phyloP scores from a whole-genome alignment of 2,329 filamentous ascomycete genomes.

The Ustilaginoidea virens region DNA sequence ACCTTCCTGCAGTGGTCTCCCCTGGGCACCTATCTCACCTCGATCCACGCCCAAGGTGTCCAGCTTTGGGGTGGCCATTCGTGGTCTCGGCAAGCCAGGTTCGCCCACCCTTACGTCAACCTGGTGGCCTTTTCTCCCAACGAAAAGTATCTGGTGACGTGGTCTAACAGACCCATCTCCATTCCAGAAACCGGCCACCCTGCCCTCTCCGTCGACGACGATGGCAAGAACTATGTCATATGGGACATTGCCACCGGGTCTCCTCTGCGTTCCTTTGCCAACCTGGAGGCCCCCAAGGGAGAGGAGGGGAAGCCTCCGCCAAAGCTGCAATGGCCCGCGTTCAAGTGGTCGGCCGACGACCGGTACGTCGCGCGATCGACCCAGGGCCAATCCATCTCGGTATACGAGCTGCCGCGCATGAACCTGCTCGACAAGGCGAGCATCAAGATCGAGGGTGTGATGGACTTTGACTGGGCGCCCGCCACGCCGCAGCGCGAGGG shows the following conservation, averaged over 20 bases:
- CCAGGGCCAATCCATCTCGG: slow-evolving; percentile 74
- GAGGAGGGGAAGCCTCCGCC: slow-evolving; percentile 50
- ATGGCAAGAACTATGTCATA: slow-evolving; percentile 98
- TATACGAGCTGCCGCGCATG: slow-evolving; percentile 84
- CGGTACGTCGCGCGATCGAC: slow-evolving; percentile 91
- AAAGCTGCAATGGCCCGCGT: slow-evolving; percentile 95
- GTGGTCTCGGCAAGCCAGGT: slow-evolving; percentile 83
- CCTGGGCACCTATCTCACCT: slow-evolving; percentile 82
- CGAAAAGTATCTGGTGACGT: slow-evolving; percentile 90
- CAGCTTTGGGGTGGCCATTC: slow-evolving; percentile 89
- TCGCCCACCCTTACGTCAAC: slow-evolving; percentile 90
- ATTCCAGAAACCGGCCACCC: slow-evolving; percentile 81
- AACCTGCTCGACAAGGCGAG: slow-evolving; percentile 77
- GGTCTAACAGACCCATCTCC: slow-evolving; percentile 86
- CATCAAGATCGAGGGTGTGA: slow-evolving; percentile 90
- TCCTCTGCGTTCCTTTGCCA: slow-evolving; percentile 84
- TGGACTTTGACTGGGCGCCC: slow-evolving; percentile 97
- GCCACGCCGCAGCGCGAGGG: slow-evolving; percentile 67
- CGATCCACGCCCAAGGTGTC: slow-evolving; percentile 89
- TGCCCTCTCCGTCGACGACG: slow-evolving; percentile 75
- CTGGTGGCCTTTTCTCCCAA: slow-evolving; percentile 87
- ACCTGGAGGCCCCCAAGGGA: slow-evolving; percentile 57
- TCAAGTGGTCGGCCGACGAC: slow-evolving; percentile 98
- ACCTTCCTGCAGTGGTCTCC: slow-evolving; percentile 98
- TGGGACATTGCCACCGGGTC: slow-evolving; percentile 90